Evolutionary conservation across 805 yeast species (phyloP), one percentile per base, ranked within the genome.

Genomic region (Dipodascus albidus): DNA sequence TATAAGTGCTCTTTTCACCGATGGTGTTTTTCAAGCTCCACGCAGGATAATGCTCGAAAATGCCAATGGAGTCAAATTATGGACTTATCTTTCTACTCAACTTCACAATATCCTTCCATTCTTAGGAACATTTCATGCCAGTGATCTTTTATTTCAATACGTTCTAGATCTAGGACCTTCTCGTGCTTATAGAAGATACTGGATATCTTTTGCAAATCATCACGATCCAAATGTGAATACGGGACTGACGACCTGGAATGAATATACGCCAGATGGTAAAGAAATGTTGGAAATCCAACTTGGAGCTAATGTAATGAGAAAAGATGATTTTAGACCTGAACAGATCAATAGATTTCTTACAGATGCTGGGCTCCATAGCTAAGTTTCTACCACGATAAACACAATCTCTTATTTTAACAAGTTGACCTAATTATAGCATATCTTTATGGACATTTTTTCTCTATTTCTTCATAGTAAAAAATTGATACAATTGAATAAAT

Each of bases 1-100:
- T 9, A 23, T 49, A 6, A 55, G 55, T 14, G 54, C 60, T 3
- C n/a, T 58, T 24, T 33, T 50, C 3, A 58, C 59, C 3, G 58
- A 57, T 41, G 14, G 51, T 15, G 33, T 52, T 17, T 55, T 57
- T 24, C 58, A 55, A 31, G 52, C 53, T 48, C 57, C 58, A 6
- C 51, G 59, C 11, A 24, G 59, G 3, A 49, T 20, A 23, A n/a
- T 53, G 33, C 24, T 55, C 14, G 53, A 57, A n/a, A 24, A 41
- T 47, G 47, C 52, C 2, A 31, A 48, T 20, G 52, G 41, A 41
- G 57, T 55, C 21, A 47, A 35, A 11, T 6, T 38, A 3, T 57
- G 51, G 48, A 31, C 54, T 21, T 57, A 42, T 41, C 53, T 50
- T 1, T 27, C 56, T 3, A 21, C 44, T 15, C 22, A 50, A 3